A percentile compares a stretch with the other conserved stretches of the same genome.
phyloP scores from a whole-genome alignment of 257 asterid species.

The Misopates orontium region DNA sequence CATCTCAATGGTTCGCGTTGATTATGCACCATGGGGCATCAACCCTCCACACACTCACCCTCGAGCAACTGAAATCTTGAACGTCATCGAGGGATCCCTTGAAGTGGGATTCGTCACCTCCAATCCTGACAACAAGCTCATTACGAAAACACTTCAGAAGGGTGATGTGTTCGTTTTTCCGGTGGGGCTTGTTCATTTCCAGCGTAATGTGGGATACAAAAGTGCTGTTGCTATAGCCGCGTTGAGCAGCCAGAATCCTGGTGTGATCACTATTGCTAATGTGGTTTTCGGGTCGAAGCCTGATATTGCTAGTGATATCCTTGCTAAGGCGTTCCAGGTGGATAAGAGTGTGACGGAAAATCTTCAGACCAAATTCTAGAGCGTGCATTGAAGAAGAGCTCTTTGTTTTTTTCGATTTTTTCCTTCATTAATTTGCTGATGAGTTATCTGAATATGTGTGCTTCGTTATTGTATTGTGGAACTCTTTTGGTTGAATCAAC shows the following conservation, averaged over 20 bases:
- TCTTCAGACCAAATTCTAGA: conserved; percentile 31
- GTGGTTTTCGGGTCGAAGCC: conserved; percentile 38
- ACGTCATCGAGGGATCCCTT: conserved; percentile 34
- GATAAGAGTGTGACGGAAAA: conserved; percentile 21
- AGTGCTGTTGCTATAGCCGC: conserved; percentile 26
- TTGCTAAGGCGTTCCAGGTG: conserved; percentile 28
- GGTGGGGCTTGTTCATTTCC: conserved; percentile 36
- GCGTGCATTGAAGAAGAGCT: too few species aligned
- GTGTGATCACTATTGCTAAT: conserved; percentile 11
- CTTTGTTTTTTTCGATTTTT: too few species aligned
- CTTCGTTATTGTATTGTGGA: background rate
- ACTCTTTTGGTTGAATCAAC: too few species aligned
- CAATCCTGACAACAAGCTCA: conserved; percentile 30
- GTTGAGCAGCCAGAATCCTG: conserved; percentile 37
- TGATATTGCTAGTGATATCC: conserved; percentile 22
- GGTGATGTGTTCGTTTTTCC: conserved; percentile 46
- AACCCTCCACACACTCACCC: conserved; percentile 52
- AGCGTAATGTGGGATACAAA: conserved; percentile 7
- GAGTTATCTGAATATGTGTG: too few species aligned
- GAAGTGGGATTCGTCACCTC: conserved; percentile 39
- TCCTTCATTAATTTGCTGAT: too few species aligned
- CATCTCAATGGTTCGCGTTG: conserved; percentile 40
- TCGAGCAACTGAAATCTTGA: conserved; percentile 41
- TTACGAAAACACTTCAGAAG: conserved; percentile 29
- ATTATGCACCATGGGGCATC: conserved; percentile 44